Base-by-base conservation (phyloP, 2,329 filamentous ascomycete genomes). In the Aspergillus novoparasiticus region DNA sequence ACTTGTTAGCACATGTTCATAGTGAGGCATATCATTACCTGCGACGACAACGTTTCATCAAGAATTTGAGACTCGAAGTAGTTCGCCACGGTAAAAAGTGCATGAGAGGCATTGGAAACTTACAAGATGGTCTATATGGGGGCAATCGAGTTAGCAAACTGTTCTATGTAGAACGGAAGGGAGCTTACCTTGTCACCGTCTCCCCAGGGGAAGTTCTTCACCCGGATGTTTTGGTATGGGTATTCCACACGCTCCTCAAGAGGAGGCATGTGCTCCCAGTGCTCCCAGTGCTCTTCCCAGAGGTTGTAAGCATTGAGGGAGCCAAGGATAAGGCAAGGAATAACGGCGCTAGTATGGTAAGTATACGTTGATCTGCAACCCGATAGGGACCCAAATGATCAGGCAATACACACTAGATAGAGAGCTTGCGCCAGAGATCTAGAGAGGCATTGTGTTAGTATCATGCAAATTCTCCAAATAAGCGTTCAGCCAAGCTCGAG, bases 231-330 rank as follows among this genome's bases (percentile, higher is more conserved):
- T 88, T 96, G 92, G 89, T 96, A 99, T 64, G 93, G 84, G 83
- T 98, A 99, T 85, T 98, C 92, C 75, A 86, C 83, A 77, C 92
- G 90, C 84, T 99, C 95, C 85, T 96, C 93, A 72, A 94, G 85
- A 70, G 95, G 91, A 65, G 91, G 88, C 80, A 92, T 83, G 83
- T 98, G 94, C 59, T 81, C 83, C 88, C 90, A 93, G 86, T 99
- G 95, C 83, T 96, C 92, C 94, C 94, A 98, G 83, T 99, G 95
- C 84, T 96, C 92, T 75, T 87, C 89, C 93, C 93, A 99, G 68
- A 97, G 89, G 77, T 89, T 89, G 80, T 91, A 97, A 74, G 94
- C 94, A 80, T 99, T 99, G 81, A 89, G 83, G 70, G 82, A 79
- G 64, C 90, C 89, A 70, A 93, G 83, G 71, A 90, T 81, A 63